phyloP scores from a whole-genome alignment of 768 basidiomycete species.

The Chalciporus piperatus region DNA sequence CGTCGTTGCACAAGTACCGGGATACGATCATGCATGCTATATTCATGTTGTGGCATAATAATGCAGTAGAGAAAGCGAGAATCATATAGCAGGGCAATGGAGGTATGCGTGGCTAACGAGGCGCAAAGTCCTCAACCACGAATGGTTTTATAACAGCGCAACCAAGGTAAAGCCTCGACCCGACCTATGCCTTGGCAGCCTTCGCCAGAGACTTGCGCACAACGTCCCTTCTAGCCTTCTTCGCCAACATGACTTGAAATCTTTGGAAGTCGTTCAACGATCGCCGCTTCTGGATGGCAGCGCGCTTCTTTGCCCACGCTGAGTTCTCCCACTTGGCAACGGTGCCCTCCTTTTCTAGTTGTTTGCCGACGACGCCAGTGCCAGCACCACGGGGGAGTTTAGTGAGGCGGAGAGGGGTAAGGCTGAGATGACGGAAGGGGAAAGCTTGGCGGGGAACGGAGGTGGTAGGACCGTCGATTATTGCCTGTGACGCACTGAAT shows the following conservation, averaged over 20 bases:
- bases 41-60: constrained; percentile 9
- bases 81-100: neutral
- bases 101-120: neutral
- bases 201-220: constrained; percentile 71
- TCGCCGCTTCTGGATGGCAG: constrained; percentile 69
- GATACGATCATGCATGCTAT: neutral
- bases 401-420: constrained; percentile 81
- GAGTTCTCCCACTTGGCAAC: constrained; percentile 88
- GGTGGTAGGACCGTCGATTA: constrained; percentile 92
- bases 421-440: constrained; percentile 88
- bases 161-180: neutral
- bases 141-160: neutral
- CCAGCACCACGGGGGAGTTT: constrained; percentile 87
- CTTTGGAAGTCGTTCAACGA: constrained; percentile 87
- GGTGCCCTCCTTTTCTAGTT: constrained; percentile 80
- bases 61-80: neutral
- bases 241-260: constrained; percentile 83
- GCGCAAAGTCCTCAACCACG: neutral
- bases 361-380: constrained; percentile 77
- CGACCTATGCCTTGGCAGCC: constrained; percentile 28
- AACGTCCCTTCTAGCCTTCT: constrained; percentile 81
- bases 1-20: no score
- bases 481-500: constrained; percentile 53
- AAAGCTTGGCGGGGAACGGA: constrained; percentile 89
- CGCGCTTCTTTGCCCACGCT: constrained; percentile 85